phyloP scores from a whole-genome alignment of 2,329 filamentous ascomycete species.

The Fusarium setosum region DNA sequence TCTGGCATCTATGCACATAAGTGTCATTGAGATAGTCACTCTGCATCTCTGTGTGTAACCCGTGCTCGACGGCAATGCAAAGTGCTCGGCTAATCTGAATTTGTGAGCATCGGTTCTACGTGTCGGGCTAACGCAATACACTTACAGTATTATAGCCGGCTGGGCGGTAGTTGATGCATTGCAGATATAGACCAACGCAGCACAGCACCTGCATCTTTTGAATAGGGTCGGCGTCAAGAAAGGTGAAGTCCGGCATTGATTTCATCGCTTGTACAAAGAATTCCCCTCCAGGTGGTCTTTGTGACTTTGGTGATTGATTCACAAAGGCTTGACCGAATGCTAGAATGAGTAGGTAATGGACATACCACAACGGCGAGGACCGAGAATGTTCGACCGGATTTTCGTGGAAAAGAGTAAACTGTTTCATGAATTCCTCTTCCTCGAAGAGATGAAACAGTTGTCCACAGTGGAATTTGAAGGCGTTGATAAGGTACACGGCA shows the following conservation, averaged over 20 bases:
- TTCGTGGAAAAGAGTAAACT: slow-evolving; percentile 35
- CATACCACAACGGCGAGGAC: background rate
- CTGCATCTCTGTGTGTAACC: background rate
- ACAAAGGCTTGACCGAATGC: background rate
- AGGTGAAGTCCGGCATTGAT: background rate
- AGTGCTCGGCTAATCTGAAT: background rate
- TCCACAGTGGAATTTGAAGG: slow-evolving; percentile 64
- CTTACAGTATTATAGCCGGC: background rate
- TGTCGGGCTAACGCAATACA: too few relatives aligned
- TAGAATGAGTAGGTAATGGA: background rate
- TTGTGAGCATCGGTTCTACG: too few relatives aligned
- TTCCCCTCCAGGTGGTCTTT: background rate
- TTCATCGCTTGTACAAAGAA: background rate
- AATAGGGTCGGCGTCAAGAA: background rate
- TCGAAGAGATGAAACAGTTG: slow-evolving; percentile 64
- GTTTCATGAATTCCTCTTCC: slow-evolving; percentile 59
- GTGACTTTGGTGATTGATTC: background rate
- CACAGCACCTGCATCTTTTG: background rate
- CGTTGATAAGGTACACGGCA: slow-evolving; percentile 62
- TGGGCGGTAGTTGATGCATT: background rate
- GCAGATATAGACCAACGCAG: background rate
- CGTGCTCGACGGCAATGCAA: background rate
- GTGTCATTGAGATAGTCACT: background rate
- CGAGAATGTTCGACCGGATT: slow-evolving; percentile 15
- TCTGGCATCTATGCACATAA: background rate